Percentiles rank a stretch among this genome's conserved stretches.
Conservation (phyloP, 441 rosid genomes). For the Euphorbia celastroides region DNA sequence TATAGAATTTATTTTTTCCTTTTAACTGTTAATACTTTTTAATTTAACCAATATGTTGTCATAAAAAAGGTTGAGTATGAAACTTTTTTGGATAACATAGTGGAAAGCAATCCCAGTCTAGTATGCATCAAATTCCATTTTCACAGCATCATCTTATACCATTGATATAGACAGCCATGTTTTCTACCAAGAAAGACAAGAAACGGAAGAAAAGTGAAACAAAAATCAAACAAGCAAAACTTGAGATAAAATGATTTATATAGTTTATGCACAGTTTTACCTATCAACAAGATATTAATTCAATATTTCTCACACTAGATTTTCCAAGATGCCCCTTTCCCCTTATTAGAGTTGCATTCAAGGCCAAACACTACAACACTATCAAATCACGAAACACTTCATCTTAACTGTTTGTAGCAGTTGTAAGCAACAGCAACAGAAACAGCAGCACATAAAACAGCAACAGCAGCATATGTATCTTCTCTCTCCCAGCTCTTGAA, state of each 20-base stretch:
- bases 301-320: slow-evolving; percentile 5
- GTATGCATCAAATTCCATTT: no score
- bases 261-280: slow-evolving; percentile 12
- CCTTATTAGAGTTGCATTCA: background rate
- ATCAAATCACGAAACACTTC: slow-evolving; percentile 11
- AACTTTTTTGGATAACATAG: no score
- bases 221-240: background rate
- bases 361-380: background rate
- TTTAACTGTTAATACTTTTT: no score
- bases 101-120: no score
- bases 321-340: slow-evolving; percentile 1
- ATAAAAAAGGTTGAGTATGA: no score
- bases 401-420: slow-evolving; percentile 66
- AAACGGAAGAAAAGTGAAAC: background rate
- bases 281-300: slow-evolving; percentile 9
- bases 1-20: no score
- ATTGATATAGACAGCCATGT: no score
- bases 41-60: no score
- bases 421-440: slow-evolving; percentile 76
- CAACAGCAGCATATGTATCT: slow-evolving; percentile 81
- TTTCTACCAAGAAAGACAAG: no score
- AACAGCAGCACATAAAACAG: slow-evolving; percentile 74
- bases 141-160: no score
- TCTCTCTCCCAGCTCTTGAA: slow-evolving; percentile 89
- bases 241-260: background rate